phyloP scores from a whole-genome alignment of 1,284 basidiomycete genomes.

The Vanrija pseudolonga region DNA sequence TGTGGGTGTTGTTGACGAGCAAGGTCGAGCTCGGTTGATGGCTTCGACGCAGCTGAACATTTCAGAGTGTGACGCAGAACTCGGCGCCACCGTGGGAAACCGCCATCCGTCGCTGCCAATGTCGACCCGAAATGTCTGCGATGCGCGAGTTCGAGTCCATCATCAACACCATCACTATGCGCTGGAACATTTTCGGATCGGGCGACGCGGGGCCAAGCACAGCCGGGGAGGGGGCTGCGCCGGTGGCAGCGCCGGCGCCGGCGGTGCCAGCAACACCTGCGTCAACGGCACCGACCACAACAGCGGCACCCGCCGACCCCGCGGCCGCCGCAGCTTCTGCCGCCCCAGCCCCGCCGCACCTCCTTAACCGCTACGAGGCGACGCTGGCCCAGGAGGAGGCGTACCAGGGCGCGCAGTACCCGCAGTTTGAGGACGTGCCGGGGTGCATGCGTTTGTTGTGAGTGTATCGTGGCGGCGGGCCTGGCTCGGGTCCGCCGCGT shows the following conservation, averaged over 20 bases:
- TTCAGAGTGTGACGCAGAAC: background rate
- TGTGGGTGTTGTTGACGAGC: background rate
- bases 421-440: conserved; percentile 72
- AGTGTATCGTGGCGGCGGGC: too few relatives aligned
- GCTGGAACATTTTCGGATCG: too few relatives aligned
- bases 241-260: too few relatives aligned
- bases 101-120: too few relatives aligned
- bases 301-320: too few relatives aligned
- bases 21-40: too few relatives aligned
- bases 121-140: too few relatives aligned
- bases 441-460: conserved; percentile 68
- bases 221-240: background rate
- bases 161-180: too few relatives aligned
- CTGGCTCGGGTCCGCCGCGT: too few relatives aligned
- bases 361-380: conserved; percentile 30
- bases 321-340: too few relatives aligned
- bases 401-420: conserved; percentile 53
- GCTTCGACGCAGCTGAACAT: background rate
- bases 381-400: conserved; percentile 42
- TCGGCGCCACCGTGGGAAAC: background rate
- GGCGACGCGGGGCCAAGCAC: background rate
- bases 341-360: conserved; percentile 9
- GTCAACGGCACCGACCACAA: too few relatives aligned
- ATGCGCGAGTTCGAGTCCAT: background rate
- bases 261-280: too few relatives aligned